phyloP scores from a whole-genome alignment of 2,329 filamentous ascomycete species.

The Curvularia sp. region DNA sequence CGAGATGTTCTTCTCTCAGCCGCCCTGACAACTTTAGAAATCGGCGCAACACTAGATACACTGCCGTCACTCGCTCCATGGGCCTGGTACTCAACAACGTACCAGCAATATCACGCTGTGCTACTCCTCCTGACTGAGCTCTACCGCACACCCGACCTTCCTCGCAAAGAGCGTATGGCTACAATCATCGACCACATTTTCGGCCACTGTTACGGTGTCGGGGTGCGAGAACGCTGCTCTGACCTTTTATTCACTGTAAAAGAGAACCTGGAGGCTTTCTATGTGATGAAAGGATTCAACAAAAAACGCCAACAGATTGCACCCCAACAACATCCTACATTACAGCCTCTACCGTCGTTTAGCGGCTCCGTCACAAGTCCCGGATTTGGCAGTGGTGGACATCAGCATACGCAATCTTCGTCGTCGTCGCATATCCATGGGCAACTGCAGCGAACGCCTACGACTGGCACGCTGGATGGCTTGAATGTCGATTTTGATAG shows the following conservation, averaged over 20 bases:
- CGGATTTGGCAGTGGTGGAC: constrained; percentile 13
- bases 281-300: constrained; percentile 50
- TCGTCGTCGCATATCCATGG: constrained; percentile 18
- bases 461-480: constrained; percentile 29
- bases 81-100: constrained; percentile 51
- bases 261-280: constrained; percentile 50
- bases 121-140: constrained; percentile 49
- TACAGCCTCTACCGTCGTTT: constrained; percentile 34
- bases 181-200: constrained; percentile 52
- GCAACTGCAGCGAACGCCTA: constrained; percentile 36
- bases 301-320: constrained; percentile 35
- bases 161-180: constrained; percentile 48
- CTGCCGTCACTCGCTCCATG: constrained; percentile 45
- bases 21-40: constrained; percentile 48
- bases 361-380: constrained; percentile 18
- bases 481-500: constrained; percentile 46
- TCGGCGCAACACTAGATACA: constrained; percentile 50
- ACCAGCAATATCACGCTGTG: constrained; percentile 51
- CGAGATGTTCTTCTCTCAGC: constrained; percentile 49
- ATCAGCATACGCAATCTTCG: constrained; percentile 11
- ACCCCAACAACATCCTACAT: constrained; percentile 39
- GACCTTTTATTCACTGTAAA: constrained; percentile 50
- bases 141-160: constrained; percentile 47
- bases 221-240: constrained; percentile 45
- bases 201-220: constrained; percentile 50